Conservation (phyloP, 805 yeast genomes). For the Lipomyces starkeyi region DNA sequence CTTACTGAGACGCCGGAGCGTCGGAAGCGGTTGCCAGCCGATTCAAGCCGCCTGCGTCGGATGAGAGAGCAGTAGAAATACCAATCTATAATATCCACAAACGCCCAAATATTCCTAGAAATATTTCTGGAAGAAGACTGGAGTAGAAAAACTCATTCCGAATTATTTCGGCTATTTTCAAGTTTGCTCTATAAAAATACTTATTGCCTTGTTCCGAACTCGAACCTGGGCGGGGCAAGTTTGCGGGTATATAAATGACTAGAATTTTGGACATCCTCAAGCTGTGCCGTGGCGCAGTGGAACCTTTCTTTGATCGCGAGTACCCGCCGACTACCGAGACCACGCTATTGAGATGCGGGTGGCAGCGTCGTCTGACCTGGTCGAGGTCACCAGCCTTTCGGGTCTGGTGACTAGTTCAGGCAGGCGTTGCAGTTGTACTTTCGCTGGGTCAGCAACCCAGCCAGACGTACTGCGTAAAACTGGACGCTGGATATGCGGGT, state of each 20-base stretch:
- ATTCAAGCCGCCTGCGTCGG: too few species aligned
- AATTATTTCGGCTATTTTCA: too few species aligned
- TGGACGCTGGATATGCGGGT: constrained; percentile 34
- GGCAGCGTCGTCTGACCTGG: constrained; percentile 7
- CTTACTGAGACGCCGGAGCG: too few species aligned
- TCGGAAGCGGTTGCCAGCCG: too few species aligned
- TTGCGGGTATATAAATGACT: constrained; percentile 7
- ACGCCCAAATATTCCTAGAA: background rate
- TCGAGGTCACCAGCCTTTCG: background rate
- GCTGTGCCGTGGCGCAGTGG: constrained; percentile 27
- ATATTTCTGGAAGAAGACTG: background rate
- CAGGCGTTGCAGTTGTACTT: constrained; percentile 8
- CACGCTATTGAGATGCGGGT: constrained; percentile 2
- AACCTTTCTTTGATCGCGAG: constrained; percentile 31
- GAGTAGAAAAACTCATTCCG: background rate
- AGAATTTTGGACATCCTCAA: background rate
- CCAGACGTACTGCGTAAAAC: constrained; percentile 11
- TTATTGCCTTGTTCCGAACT: background rate
- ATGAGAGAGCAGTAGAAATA: too few species aligned
- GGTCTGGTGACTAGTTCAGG: background rate
- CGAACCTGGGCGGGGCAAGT: background rate
- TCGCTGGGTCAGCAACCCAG: background rate
- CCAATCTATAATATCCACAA: too few species aligned
- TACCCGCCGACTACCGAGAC: constrained; percentile 26
- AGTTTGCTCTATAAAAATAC: too few species aligned